phyloP scores from a whole-genome alignment of 352 stramenopile genomes.

The Chrysophaeum taylorii region DNA sequence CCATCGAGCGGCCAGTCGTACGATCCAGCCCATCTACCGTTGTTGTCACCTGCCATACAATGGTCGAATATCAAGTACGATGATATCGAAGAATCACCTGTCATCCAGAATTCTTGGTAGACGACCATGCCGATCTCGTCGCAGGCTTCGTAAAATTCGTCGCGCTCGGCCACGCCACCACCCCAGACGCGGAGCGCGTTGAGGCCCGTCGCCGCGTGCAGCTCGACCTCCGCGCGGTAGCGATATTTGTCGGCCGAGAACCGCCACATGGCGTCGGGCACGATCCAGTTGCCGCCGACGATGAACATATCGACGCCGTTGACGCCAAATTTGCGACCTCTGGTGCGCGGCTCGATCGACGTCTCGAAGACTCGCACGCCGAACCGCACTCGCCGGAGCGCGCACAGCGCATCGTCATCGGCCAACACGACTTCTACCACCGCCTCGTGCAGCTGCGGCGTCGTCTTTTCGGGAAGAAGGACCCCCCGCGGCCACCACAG shows the following conservation, averaged over 20 bases:
- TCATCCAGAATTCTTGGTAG: conserved; percentile 39
- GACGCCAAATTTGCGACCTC: too few relatives aligned
- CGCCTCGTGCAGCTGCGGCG: too few relatives aligned
- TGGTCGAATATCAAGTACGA: too few relatives aligned
- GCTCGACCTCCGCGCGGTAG: conserved; percentile 32
- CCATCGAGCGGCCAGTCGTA: conserved; percentile 38
- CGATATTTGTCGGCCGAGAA: conserved; percentile 15
- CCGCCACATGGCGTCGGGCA: conserved; percentile 34
- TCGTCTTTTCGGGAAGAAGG: too few relatives aligned
- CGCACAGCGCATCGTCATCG: too few relatives aligned
- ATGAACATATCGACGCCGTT: conserved; percentile 39
- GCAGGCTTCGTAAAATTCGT: conserved; percentile 46
- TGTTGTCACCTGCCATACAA: conserved; percentile 47
- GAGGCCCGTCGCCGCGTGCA: conserved; percentile 33
- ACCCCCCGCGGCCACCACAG: too few relatives aligned
- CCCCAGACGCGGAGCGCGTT: conserved; percentile 51
- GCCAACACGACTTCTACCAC: too few relatives aligned
- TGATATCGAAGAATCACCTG: too few relatives aligned
- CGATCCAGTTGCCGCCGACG: conserved; percentile 43
- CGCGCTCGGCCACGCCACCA: conserved; percentile 41
- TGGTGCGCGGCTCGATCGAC: too few relatives aligned
- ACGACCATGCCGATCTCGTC: conserved; percentile 47
- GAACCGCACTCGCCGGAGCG: too few relatives aligned
- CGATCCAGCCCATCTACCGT: conserved; percentile 36
- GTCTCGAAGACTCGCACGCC: too few relatives aligned